A percentile compares a stretch with the other conserved stretches of the same genome.
Conservation (phyloP, 306 rosid genomes). For the Arachis hypogaea region DNA sequence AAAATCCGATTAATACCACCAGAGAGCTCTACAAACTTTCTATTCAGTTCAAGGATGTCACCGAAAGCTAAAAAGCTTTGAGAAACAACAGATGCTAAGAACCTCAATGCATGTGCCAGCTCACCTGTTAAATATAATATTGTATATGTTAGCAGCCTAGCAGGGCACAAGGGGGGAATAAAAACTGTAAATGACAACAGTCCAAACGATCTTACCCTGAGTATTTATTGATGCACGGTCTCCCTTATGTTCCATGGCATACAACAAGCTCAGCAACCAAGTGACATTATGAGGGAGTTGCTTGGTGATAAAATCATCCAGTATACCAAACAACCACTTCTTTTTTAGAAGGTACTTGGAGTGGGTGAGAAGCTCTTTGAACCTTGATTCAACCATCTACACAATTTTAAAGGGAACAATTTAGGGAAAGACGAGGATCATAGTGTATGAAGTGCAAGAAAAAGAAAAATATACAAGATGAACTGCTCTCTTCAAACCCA, state of each 20-base stretch:
- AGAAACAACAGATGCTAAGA: conserved; percentile 96
- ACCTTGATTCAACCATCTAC: conserved; percentile 98
- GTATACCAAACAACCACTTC: conserved; percentile 88
- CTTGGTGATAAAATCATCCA: conserved; percentile 93
- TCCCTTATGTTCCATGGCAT: conserved; percentile 90
- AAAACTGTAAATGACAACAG: conserved; percentile 20
- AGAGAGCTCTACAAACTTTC: conserved; percentile 89
- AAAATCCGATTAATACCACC: conserved; percentile 88
- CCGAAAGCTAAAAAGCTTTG: conserved; percentile 99
- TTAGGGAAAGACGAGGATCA: conserved; percentile 33
- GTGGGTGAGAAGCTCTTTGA: conserved; percentile 79
- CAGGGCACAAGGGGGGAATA: conserved; percentile 28
- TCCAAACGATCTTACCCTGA: conserved; percentile 65
- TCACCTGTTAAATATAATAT: conserved; percentile 64
- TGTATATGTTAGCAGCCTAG: conserved; percentile 10
- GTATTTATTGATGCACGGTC: conserved; percentile 80
- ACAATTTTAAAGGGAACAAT: conserved; percentile 35
- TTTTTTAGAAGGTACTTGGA: conserved; percentile 73
- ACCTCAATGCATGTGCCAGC: conserved; percentile 97
- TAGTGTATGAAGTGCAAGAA: conserved; percentile 26
- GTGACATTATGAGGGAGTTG: conserved; percentile 99
- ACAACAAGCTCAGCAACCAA: conserved; percentile 95
- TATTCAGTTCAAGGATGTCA: conserved; percentile 91
- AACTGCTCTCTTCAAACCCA: conserved; percentile 31
- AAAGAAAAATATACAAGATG: conserved; percentile 28